These are phyloP conservation scores for Tilletia horrida DNA, from an alignment of 1,284 basidiomycete species.

Conservation along the genomic window DNA sequence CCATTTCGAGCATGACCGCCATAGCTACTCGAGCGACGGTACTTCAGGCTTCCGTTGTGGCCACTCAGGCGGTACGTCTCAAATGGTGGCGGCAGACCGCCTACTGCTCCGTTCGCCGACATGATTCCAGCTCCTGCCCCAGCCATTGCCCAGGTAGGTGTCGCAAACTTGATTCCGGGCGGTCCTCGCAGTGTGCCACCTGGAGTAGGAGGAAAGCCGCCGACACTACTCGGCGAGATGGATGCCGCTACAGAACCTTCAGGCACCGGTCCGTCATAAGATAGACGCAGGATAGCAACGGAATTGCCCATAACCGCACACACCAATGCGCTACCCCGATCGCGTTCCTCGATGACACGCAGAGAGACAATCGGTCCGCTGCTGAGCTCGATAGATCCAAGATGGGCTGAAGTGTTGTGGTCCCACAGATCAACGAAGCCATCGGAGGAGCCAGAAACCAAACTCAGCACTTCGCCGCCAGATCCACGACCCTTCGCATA, in stretches of 20 bases:
- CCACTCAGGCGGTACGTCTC: constrained; percentile 13
- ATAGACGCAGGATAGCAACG: constrained; percentile 3
- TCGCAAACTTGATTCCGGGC: constrained; percentile 9
- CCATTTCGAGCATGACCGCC: constrained; percentile 8
- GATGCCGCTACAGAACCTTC: constrained; percentile 1
- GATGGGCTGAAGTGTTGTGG: neutral
- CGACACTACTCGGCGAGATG: constrained; percentile 7
- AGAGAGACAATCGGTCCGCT: neutral
- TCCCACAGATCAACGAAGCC: constrained; percentile 12
- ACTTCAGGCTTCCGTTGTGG: constrained; percentile 12
- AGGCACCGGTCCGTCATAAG: neutral
- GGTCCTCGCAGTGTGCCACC: neutral
- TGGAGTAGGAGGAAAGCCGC: constrained; percentile 5
- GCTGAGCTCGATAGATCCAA: constrained; percentile 1
- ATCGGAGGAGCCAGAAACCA: constrained; percentile 5
- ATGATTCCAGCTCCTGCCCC: neutral
- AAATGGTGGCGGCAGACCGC: neutral
- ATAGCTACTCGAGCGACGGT: constrained; percentile 12
- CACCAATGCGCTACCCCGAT: neutral
- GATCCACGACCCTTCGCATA: neutral
- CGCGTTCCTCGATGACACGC: constrained; percentile 5
- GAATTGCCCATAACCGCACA: neutral
- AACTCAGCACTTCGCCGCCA: neutral
- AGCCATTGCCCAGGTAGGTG: neutral
- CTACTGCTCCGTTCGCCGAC: neutral